Base-by-base conservation (phyloP, 345 rosid genomes). In the Crucihimalaya himalaica region DNA sequence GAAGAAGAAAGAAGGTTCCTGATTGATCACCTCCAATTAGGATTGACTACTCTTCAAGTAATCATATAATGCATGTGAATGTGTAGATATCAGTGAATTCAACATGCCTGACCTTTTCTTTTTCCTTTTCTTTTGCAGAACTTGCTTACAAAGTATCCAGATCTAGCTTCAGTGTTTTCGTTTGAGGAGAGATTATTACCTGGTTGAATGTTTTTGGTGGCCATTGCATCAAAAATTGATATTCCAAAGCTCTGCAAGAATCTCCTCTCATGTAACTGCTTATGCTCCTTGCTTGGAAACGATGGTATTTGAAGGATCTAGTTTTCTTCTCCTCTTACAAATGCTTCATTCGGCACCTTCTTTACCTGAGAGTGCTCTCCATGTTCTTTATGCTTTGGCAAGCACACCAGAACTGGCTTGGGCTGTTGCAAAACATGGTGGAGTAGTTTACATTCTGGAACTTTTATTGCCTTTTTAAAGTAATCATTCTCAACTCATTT, bases 381-480 rank as follows among this genome's bases (percentile, higher is more conserved):
- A 95, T 84, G 98, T 95, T 78, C 99, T 92, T 63, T 95, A 90
- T 85, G 99, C 99, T 74, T 82, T 95, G 86, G 99, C 99, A 70
- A 86, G 97, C 88, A 95, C 97, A 13, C 88, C 89, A 47, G 99
- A 95, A 83, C 98, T 95, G 80, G 98, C 98, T 65, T 95, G 99
- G 99, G 91, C 99, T 57, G 96, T 94, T 83, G 99, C 99, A 74
- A 95, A 90, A 87, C 96, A 92, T 83, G 99, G 99, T 18, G 99
- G 99, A 68, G 97, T 92, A 52, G 89, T 95, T 63, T 95, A 92
- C 85, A 92, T 95, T 74, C 89, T 95, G 71, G 92, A 92, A 82
- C 99, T 95, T 83, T 88, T 95, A 61, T 84, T 95, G 63, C 99
- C 99, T 78, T 73, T 83, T 73, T 94, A 90, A 82, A 86, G 99